Conservation (phyloP, 2,329 filamentous ascomycete genomes). For the Phaeosphaeriaceae sp. region DNA sequence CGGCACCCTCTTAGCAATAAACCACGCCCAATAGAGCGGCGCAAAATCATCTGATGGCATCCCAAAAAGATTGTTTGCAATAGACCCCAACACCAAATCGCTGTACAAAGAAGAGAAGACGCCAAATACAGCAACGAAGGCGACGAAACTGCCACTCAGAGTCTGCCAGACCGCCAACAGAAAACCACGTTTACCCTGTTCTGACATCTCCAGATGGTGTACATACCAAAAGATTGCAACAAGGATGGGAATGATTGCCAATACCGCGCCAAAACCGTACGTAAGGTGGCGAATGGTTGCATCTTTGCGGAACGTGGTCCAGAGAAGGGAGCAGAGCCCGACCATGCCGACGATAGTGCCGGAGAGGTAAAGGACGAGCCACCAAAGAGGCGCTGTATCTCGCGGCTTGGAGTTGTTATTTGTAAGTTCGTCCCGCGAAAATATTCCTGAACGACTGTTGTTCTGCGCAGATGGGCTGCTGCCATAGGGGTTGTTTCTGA, state of each 20-base stretch:
- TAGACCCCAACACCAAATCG: conserved; percentile 17
- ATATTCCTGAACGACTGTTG: background rate
- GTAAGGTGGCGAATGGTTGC: conserved; percentile 12
- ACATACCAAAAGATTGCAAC: conserved; percentile 15
- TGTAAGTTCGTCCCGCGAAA: background rate
- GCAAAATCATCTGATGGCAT: conserved; percentile 15
- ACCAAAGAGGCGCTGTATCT: conserved; percentile 14
- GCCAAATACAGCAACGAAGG: conserved; percentile 14
- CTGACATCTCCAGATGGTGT: conserved; percentile 6
- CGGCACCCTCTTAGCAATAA: conserved; percentile 17
- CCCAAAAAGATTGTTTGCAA: conserved; percentile 17
- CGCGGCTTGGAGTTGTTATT: background rate
- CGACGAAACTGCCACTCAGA: conserved; percentile 8
- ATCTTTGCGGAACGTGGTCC: conserved; percentile 16
- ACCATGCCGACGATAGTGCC: conserved; percentile 21
- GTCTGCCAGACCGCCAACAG: conserved; percentile 7
- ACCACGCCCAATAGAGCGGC: conserved; percentile 23
- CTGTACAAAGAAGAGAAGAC: conserved; percentile 18
- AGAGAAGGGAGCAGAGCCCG: conserved; percentile 15
- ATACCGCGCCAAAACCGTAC: conserved; percentile 12
- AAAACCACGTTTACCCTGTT: background rate
- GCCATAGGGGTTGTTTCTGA: no score
- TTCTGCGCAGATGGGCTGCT: background rate
- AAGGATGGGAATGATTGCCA: conserved; percentile 13
- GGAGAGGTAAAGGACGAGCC: conserved; percentile 18